Base-by-base conservation (phyloP, 192 early-diverging fungal species). In the Coemansia sp. region DNA sequence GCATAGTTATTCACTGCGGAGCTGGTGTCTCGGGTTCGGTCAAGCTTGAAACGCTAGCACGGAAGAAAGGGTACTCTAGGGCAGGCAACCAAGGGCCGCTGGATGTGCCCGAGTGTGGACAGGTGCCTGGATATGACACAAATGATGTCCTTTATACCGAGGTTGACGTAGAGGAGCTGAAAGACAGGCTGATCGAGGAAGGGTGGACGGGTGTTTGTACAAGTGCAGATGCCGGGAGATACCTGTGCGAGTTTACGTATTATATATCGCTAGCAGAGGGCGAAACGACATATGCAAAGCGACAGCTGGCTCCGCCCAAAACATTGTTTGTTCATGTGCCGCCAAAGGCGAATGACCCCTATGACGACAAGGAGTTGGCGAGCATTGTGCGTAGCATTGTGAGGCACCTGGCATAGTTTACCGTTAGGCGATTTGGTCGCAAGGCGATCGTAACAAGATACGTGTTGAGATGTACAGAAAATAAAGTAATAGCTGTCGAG, bases 191-290 rank as follows among this genome's bases (percentile, higher is more conserved):
- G 7, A 46, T 34, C 3, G 53, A 53, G 8, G 63, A 54, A 27
- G 64, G 72, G 1, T 80, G 76, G 80, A 36, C 43, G 23, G 58
- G 58, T 9, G 44, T 58, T 13, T 25, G 40, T 19, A 34, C 60
- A 23, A 77, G 76, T 46, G 37, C 49, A 35, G 79, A 84, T 37
- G 80, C 82, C 3, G 82, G 82, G 9, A 56, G 55, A 0, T 84
- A 84, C 39, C 41, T 84, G 18, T 84, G 82, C 66, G 82, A 84
- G 29, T 84, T 70, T 47, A 80, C 80, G 5, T 81, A 79, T 39
- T 84, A 81, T 23, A 60, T 58, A 6, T 79, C 78, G 30, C 60
- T 84, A 46, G 73, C 67, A 1, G 67, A 70, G 44, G 48, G 32
- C 0, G 41, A 43, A 39, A 55, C 43, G 9, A 46, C 36, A 25